Conservation (phyloP, 2,329 filamentous ascomycete genomes). For the Colletotrichum godetiae region DNA sequence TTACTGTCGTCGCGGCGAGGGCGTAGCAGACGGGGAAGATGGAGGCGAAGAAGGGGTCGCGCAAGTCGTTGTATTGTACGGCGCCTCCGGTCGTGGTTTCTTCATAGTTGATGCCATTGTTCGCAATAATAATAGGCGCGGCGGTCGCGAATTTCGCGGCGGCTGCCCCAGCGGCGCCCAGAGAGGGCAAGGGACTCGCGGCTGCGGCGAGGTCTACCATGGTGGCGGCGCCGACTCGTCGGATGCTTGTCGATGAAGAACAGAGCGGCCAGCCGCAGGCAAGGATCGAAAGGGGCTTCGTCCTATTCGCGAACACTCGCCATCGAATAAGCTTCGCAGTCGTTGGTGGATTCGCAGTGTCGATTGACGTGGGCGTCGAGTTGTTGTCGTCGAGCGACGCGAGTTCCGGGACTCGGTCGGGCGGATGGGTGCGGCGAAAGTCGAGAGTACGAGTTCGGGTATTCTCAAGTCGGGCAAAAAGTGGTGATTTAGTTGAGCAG, state of each 20-base stretch:
- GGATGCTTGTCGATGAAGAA: conserved; percentile 35
- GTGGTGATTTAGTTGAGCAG: background rate
- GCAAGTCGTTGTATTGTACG: conserved; percentile 69
- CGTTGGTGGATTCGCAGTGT: conserved; percentile 13
- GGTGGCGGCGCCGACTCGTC: conserved; percentile 42
- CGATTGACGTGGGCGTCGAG: conserved; percentile 15
- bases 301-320: conserved; percentile 43
- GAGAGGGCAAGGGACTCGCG: conserved; percentile 37
- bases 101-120: conserved; percentile 53
- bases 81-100: conserved; percentile 46
- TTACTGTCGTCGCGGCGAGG: conserved; percentile 88
- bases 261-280: conserved; percentile 42
- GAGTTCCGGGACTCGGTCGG: conserved; percentile 28
- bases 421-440: conserved; percentile 30
- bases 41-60: conserved; percentile 92
- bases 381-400: conserved; percentile 25
- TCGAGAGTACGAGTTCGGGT: conserved; percentile 28
- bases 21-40: conserved; percentile 94
- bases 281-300: conserved; percentile 32
- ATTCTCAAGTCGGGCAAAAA: conserved; percentile 6
- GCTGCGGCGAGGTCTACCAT: conserved; percentile 38
- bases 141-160: conserved; percentile 48
- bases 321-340: conserved; percentile 44
- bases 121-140: conserved; percentile 54
- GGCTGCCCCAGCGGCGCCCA: conserved; percentile 22